These are phyloP conservation scores for Stenocarpella maydis DNA, from an alignment of 2,329 filamentous ascomycete species.

Conservation along the genomic window DNA sequence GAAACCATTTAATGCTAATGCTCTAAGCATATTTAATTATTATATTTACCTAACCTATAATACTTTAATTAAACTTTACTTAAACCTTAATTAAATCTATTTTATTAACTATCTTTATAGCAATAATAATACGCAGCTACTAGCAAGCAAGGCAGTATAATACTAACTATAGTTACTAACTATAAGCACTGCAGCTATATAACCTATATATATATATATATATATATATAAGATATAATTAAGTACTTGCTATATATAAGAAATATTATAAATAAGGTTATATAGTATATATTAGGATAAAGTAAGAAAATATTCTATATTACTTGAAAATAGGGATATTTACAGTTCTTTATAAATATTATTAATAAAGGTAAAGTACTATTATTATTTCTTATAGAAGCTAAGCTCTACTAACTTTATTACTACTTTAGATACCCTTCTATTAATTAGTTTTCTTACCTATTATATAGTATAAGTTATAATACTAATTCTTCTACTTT, in stretches of 20 bases:
- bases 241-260: too few species aligned
- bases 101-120: too few species aligned
- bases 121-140: too few species aligned
- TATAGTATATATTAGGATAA: background rate
- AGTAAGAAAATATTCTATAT: background rate
- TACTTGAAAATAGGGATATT: background rate
- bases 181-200: too few species aligned
- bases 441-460: too few species aligned
- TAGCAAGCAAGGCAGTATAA: too few species aligned
- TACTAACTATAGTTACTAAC: too few species aligned
- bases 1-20: too few species aligned
- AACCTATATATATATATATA: background rate
- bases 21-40: too few species aligned
- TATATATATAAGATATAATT: slow-evolving; percentile 11
- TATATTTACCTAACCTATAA: too few species aligned
- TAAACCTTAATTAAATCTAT: too few species aligned
- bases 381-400: background rate
- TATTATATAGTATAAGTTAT: background rate
- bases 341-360: background rate
- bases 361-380: background rate
- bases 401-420: background rate
- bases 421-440: background rate
- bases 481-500: background rate
- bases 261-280: slow-evolving; percentile 8
- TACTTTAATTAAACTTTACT: too few species aligned